Base-by-base conservation (phyloP, 257 asterid species). In the Capsicum pubescens region DNA sequence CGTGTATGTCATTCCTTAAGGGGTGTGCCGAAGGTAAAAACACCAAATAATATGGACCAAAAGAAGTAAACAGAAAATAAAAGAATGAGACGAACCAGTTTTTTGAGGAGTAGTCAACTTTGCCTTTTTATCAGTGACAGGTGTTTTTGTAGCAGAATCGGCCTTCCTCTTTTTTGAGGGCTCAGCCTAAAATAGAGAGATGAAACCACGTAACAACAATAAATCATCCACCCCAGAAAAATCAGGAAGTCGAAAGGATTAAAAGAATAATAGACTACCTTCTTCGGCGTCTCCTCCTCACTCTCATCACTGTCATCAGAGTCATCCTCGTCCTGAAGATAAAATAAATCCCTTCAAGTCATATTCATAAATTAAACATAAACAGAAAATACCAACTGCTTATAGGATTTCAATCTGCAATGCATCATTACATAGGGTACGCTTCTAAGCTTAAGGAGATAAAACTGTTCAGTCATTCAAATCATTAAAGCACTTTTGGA, bases 261-360 rank as follows among this genome's bases (percentile, higher is more conserved):
- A 19, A 8, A 44, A 17, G 16, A 16, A 58, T 13, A 17, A 9
- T 26, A 39, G 9, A 7, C 17, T 87, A 95, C 99, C 98, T 94
- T 96, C 89, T 90, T 89, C 8, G 95, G 98, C 0, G 97, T 94
- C 89, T 92, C 99, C 84, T 95, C 97, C 17, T 91, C 98, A 36
- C 90, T 88, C 44, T 92, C 95, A 57, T 82, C 92, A 46, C 90
- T 88, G 36, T 92, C 95, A 57, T 83, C 92, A 46, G 93, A 87
- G 16, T 90, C 93, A 13, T 87, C 91, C n/a, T 90, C 93, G 5
- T 89, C 94, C 98, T 93, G 83, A 68, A 87, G 68, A 64, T 71
- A 32, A 17, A 74, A 6, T 50, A 74, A 74, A 74, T 12, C 7
- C 56, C 39, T 48, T 11, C 21, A 50, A 21, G 44, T 50, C 21